Base-by-base conservation (phyloP, 345 rosid species). In the Linum trigynum region DNA sequence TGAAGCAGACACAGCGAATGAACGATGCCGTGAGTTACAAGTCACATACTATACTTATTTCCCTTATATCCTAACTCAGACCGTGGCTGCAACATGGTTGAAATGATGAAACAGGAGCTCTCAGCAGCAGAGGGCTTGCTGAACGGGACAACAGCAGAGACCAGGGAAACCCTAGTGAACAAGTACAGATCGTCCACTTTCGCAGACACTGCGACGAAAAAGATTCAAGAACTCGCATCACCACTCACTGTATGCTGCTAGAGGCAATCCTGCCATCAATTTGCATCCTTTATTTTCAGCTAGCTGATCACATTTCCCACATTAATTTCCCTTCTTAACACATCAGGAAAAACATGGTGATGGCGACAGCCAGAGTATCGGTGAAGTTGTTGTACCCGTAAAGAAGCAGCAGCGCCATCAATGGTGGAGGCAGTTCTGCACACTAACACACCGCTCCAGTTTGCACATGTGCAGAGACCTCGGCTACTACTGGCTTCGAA, bases 401-500 rank as follows among this genome's bases (percentile, higher is more conserved):
- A 48, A 15, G 53, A 48, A 48, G 53, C 60, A 57, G 45, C 39
- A 68, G 50, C 1, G 61, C 39, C 7, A 38, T 23, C 9, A 62
- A n/a, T 65, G 72, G 74, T 63, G 79, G 80, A 73, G 68, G 57
- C 79, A 77, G 61, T 56, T 75, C 3, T 36, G 55, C 51, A 69
- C 48, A 35, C 59, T 77, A 72, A 71, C 74, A 7, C 57, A 16
- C 51, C 65, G 84, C 4, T 80, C 80, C 0, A 68, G 59, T 38
- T 45, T 71, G 38, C 75, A 80, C 69, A 77, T 75, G 69, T 39
- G 23, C 2, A 77, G 84, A 57, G 84, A 77, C 39, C 2, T 77
- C 7, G 81, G 72, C 7, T 80, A 75, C 66, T 80, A 68, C 62
- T 77, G 80, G 84, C 23, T 77, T 7, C 69, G 79, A 66, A 73